These are phyloP conservation scores for Vigna unguiculata DNA, from an alignment of 306 rosid species.

Conservation along the genomic window DNA sequence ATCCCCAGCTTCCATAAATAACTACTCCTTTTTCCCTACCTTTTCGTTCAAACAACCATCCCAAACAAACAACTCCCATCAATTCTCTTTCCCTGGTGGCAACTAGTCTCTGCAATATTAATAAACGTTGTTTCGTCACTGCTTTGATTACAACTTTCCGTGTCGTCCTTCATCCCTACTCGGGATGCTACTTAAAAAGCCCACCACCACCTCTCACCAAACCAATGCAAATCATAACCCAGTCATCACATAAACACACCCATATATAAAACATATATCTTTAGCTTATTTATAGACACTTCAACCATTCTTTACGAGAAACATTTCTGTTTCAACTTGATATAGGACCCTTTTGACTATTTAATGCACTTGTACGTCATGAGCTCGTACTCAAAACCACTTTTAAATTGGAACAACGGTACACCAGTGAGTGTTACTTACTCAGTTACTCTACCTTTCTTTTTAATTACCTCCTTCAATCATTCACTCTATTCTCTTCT, in stretches of 20 bases:
- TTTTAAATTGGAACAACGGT: neutral
- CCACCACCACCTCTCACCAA: slow-evolving; percentile 43
- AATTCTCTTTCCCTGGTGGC: slow-evolving; percentile 40
- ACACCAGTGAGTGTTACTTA: neutral
- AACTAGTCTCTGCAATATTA: slow-evolving; percentile 33
- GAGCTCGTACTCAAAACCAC: neutral
- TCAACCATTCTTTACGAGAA: neutral
- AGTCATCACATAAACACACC: slow-evolving; percentile 58
- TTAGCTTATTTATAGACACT: neutral
- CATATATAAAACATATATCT: neutral
- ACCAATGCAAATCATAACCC: slow-evolving; percentile 68
- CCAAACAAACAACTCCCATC: slow-evolving; percentile 46
- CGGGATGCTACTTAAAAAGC: slow-evolving; percentile 48
- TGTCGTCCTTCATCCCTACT: slow-evolving; percentile 43
- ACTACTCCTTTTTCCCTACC: slow-evolving; percentile 56
- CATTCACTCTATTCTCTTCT: neutral
- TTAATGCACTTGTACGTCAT: neutral
- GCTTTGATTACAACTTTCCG: slow-evolving; percentile 25
- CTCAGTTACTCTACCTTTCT: neutral
- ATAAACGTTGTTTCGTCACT: neutral
- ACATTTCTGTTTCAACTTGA: neutral
- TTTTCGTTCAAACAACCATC: slow-evolving; percentile 57
- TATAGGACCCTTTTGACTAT: neutral
- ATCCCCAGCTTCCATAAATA: slow-evolving; percentile 59
- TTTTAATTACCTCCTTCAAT: neutral